These are phyloP conservation scores for Lasiodiplodia theobromae DNA, from an alignment of 2,329 filamentous ascomycete genomes.

Conservation along the genomic window DNA sequence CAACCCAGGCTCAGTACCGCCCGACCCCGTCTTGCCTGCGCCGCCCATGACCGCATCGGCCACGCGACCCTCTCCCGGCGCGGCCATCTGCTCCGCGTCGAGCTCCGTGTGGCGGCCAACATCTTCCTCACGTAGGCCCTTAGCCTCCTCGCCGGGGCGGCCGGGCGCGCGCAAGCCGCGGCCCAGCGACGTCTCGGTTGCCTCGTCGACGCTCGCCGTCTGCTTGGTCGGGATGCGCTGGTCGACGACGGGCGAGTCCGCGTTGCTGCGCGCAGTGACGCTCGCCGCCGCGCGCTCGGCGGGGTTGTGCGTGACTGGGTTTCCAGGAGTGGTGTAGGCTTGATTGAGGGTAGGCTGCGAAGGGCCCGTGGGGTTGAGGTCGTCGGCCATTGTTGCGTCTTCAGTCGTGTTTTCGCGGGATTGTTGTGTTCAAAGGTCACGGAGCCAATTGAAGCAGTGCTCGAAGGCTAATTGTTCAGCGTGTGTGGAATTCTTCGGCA, in stretches of 20 bases:
- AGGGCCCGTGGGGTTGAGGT: slow-evolving; percentile 38
- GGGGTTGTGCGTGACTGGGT: slow-evolving; percentile 53
- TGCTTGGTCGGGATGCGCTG: slow-evolving; percentile 50
- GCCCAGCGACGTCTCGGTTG: slow-evolving; percentile 46
- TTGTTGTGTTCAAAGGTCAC: background rate
- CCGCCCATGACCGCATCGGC: slow-evolving; percentile 50
- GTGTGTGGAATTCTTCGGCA: background rate
- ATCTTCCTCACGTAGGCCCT: slow-evolving; percentile 48
- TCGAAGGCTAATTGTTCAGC: background rate
- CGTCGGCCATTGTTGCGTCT: slow-evolving; percentile 48
- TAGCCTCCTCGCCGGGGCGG: slow-evolving; percentile 50
- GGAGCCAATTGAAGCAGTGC: background rate
- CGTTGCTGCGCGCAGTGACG: slow-evolving; percentile 44
- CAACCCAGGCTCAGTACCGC: slow-evolving; percentile 48
- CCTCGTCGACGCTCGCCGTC: slow-evolving; percentile 42
- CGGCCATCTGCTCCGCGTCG: slow-evolving; percentile 56
- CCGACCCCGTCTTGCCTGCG: slow-evolving; percentile 43
- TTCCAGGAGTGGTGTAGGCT: slow-evolving; percentile 56
- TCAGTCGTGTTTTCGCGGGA: background rate
- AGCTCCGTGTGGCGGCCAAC: slow-evolving; percentile 55
- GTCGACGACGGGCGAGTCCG: slow-evolving; percentile 36
- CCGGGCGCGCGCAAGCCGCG: slow-evolving; percentile 52
- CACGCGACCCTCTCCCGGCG: slow-evolving; percentile 55
- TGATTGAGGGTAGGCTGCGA: slow-evolving; percentile 54
- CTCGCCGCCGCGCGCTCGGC: slow-evolving; percentile 45